Conservation (phyloP, 169 alveolate genomes). For the Cystoisospora suis region DNA sequence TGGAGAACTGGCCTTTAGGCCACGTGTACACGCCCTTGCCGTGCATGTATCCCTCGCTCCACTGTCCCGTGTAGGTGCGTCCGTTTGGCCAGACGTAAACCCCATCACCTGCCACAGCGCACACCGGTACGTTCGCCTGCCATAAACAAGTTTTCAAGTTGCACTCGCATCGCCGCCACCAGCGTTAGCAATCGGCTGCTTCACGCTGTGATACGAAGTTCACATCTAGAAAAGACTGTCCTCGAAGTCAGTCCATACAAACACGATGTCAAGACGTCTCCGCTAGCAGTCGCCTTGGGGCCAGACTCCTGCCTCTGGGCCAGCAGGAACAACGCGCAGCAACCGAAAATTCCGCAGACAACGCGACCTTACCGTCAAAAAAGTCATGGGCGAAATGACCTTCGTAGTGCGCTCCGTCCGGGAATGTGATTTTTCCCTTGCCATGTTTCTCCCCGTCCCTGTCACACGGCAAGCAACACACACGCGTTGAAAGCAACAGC, state of each 20-base stretch:
- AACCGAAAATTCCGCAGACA: no score
- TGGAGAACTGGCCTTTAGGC: slow-evolving; percentile 74
- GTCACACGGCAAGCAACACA: background rate
- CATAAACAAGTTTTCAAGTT: no score
- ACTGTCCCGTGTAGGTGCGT: slow-evolving; percentile 60
- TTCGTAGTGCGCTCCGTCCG: slow-evolving; percentile 72
- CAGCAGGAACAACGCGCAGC: no score
- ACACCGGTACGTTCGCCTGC: no score
- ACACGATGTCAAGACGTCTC: no score
- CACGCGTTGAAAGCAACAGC: slow-evolving; percentile 61
- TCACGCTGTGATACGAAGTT: no score
- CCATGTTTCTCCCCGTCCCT: slow-evolving; percentile 75
- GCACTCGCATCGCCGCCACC: no score
- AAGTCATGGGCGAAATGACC: slow-evolving; percentile 72
- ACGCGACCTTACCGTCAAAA: slow-evolving; percentile 63
- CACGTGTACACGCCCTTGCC: slow-evolving; percentile 84
- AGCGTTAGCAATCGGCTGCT: no score
- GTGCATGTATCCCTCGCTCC: slow-evolving; percentile 83
- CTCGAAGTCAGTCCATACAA: no score
- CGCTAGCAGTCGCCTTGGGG: no score
- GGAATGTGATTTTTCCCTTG: slow-evolving; percentile 71
- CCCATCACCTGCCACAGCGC: slow-evolving; percentile 77
- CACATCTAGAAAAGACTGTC: no score
- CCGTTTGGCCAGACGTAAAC: slow-evolving; percentile 86
- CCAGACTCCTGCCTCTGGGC: no score